These are phyloP conservation scores for Myrica gale DNA, from an alignment of 306 rosid species.

Conservation along the genomic window DNA sequence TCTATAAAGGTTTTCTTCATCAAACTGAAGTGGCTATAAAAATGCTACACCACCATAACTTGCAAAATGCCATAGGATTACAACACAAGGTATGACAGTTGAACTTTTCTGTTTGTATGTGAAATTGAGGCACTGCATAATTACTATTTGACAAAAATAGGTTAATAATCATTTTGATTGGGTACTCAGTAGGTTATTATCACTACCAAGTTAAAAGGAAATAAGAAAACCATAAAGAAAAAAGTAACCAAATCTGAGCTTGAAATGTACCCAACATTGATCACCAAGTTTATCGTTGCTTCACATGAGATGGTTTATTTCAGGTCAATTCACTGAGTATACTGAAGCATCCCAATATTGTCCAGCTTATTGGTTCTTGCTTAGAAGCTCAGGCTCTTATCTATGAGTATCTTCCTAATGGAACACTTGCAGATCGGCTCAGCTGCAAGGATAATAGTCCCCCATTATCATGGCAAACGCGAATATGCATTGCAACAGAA, in stretches of 20 bases:
- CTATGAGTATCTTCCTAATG: conserved; percentile 82
- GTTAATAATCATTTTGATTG: not conserved
- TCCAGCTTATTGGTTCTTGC: conserved; percentile 80
- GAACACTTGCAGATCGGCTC: conserved; percentile 89
- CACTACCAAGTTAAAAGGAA: not conserved
- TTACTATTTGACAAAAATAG: not conserved
- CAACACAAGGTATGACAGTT: conserved; percentile 47
- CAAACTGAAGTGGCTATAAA: conserved; percentile 52
- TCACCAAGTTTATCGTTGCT: not conserved
- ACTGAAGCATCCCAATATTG: conserved; percentile 78
- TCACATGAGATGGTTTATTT: conserved; percentile 9
- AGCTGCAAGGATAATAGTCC: conserved; percentile 57
- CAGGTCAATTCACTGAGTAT: conserved; percentile 77
- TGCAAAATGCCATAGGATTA: conserved; percentile 48
- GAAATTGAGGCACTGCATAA: not conserved
- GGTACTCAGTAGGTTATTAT: not conserved
- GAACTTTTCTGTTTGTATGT: not conserved
- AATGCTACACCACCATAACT: conserved; percentile 34
- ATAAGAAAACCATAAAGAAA: not conserved
- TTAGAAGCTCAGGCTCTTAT: conserved; percentile 60
- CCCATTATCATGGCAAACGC: conserved; percentile 83
- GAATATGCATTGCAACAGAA: conserved; percentile 69
- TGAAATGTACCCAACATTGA: not conserved
- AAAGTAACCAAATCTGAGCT: not conserved
- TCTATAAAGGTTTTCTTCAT: conserved; percentile 42